Evolutionary conservation across 345 rosid species (phyloP).

Genomic region (Sisymbrium altissimum): DNA sequence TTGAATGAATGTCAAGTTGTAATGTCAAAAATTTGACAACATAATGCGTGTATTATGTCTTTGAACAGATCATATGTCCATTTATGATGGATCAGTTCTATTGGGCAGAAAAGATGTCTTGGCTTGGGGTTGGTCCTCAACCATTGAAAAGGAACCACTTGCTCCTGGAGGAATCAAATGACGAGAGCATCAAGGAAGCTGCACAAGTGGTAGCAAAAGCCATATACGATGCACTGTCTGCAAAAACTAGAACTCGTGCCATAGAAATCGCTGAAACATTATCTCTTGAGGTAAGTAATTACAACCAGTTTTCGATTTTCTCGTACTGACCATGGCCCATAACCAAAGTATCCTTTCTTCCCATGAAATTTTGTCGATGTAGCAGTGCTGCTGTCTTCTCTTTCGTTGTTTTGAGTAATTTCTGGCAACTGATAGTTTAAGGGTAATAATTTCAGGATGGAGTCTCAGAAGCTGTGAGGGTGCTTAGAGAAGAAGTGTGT

Average conservation of each 20-base stretch:
- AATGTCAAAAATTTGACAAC: background rate
- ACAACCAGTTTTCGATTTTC: too few relatives aligned
- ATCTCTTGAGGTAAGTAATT: constrained; percentile 59
- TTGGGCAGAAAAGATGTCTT: constrained; percentile 90
- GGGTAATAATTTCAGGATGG: constrained; percentile 58
- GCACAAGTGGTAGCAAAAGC: constrained; percentile 53
- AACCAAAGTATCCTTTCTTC: background rate
- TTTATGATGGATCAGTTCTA: constrained; percentile 91
- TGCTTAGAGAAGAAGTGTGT: constrained; percentile 56
- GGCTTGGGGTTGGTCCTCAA: constrained; percentile 88
- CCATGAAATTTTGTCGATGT: too few relatives aligned
- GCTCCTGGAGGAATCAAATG: constrained; percentile 44
- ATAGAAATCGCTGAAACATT: constrained; percentile 48
- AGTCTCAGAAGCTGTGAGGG: constrained; percentile 67
- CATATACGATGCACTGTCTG: constrained; percentile 52
- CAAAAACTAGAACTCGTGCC: constrained; percentile 49
- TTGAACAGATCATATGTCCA: constrained; percentile 69
- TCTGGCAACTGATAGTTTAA: constrained; percentile 2
- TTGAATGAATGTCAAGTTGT: background rate
- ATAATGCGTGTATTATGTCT: background rate
- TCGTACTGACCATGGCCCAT: background rate
- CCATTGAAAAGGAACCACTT: constrained; percentile 60
- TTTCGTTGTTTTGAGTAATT: background rate
- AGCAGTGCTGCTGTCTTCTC: background rate
- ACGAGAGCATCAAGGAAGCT: constrained; percentile 40